phyloP scores from a whole-genome alignment of 2,329 filamentous ascomycete genomes.

The Myriosclerotinia curreyana region DNA sequence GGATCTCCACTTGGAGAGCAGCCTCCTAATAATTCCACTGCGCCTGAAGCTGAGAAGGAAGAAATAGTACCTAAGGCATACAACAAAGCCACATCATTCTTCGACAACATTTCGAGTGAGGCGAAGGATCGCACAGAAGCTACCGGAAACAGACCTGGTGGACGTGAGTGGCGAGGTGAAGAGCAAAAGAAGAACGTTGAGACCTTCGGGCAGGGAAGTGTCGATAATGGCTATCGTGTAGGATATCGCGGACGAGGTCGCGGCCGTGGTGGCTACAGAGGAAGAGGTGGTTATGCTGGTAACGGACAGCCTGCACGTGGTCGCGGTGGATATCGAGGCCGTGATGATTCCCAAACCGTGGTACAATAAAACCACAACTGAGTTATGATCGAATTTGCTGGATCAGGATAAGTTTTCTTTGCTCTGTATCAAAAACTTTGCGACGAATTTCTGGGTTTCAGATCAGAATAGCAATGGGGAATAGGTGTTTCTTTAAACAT shows the following conservation, averaged over 20 bases:
- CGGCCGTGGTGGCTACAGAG: constrained; percentile 44
- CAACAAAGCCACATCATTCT: constrained; percentile 88
- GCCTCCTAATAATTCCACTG: constrained; percentile 43
- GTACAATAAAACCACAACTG: constrained; percentile 28
- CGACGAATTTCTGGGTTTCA: constrained; percentile 29
- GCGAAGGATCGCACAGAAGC: constrained; percentile 82
- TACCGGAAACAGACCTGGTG: constrained; percentile 64
- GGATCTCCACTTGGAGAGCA: constrained; percentile 64
- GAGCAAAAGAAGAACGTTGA: constrained; percentile 96
- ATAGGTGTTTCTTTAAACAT: constrained; percentile 26
- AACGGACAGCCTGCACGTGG: constrained; percentile 32
- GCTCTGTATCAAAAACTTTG: constrained; percentile 35
- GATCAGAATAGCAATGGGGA: constrained; percentile 23
- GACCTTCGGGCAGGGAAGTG: constrained; percentile 94
- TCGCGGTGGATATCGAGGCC: constrained; percentile 36
- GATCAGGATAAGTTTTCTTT: constrained; percentile 30
- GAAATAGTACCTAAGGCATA: constrained; percentile 56
- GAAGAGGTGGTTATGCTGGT: constrained; percentile 30
- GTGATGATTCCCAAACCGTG: constrained; percentile 31
- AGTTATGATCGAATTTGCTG: constrained; percentile 18
- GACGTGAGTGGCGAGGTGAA: constrained; percentile 84
- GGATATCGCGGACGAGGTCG: constrained; percentile 78
- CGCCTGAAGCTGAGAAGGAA: constrained; percentile 38
- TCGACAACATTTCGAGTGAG: constrained; percentile 97
- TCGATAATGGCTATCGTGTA: constrained; percentile 72